phyloP scores from a whole-genome alignment of 192 early-diverging fungal species.

The Mortierella alpina region DNA sequence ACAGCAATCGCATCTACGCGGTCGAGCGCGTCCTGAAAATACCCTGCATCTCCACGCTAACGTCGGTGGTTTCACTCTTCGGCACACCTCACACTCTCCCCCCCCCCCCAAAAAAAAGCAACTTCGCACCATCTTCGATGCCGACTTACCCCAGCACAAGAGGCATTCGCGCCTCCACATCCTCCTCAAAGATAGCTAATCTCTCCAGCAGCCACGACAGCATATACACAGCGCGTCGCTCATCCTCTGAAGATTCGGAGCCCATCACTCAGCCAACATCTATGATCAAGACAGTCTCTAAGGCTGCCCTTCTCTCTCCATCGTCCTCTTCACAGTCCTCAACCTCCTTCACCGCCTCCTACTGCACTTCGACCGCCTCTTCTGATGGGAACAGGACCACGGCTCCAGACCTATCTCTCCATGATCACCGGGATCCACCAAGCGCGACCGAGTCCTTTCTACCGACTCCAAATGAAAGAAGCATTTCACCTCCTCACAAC shows the following conservation, averaged over 20 bases:
- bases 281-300: conserved; percentile 4
- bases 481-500: no score
- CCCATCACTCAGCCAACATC: conserved; percentile 3
- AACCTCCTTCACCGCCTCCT: conserved; percentile 23
- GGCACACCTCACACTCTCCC: background rate
- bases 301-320: conserved; percentile 3
- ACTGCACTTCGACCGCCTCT: conserved; percentile 5
- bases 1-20: no score
- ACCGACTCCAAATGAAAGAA: no score
- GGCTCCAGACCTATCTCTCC: background rate
- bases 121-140: conserved; percentile 4
- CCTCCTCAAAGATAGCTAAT: conserved; percentile 14
- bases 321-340: conserved; percentile 36
- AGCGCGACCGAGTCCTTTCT: no score
- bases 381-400: background rate
- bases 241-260: conserved; percentile 32
- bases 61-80: background rate
- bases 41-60: no score
- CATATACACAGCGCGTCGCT: conserved; percentile 12
- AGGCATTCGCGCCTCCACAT: conserved; percentile 11
- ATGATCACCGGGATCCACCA: no score
- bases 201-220: conserved; percentile 8
- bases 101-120: background rate
- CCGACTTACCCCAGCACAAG: background rate
- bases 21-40: no score